Evolutionary conservation across 2,329 filamentous ascomycete species (phyloP), one percentile per base, ranked within the genome.

Genomic region (Fusarium anguioides): DNA sequence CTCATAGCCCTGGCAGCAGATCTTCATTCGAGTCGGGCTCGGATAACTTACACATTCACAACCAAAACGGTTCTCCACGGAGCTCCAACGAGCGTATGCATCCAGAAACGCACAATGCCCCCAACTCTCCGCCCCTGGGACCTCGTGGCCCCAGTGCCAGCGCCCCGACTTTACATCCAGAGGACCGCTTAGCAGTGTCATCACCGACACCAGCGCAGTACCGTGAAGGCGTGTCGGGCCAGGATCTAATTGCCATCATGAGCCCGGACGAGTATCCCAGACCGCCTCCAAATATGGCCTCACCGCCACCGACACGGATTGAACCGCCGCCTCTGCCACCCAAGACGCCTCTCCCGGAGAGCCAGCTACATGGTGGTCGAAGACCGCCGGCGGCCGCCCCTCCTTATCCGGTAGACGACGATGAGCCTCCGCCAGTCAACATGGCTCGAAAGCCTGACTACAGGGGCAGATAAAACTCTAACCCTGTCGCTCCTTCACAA

Each of bases 361-460:
- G 75, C 69, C 81, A 76, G 40, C 65, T 71, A 48, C 63, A 64
- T 17, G 68, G 72, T 50, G 42, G 72, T 64, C 35, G 75, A 64
- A 72, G 80, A 67, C 71, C 78, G 61, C 73, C 79, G 60, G 72
- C 75, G 8, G 64, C 77, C 2, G 76, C 81, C 10, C 84, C 92
- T 31, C 94, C 94, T 1, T 97, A 97, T 76, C 95, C 95, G 0
- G 80, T 92, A 45, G 89, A 89, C 41, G 91, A 96, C 72, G 91
- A 91, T 24, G 90, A 91, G 26, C 94, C 95, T 18, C 95, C 95
- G 5, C 83, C 87, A 8, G 93, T 96, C 9, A 96, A 97, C 73
- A 91, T 93, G 85, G 89, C 91, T 41, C 88, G 90, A 70, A 97
- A 97, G 77, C 95, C 95, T 2, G 90, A 91, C 46, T 92, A 90